A percentile compares a stretch with the other conserved stretches of the same genome.
phyloP scores from a whole-genome alignment of 176 grass and related monocot species.

The Secale cereale region DNA sequence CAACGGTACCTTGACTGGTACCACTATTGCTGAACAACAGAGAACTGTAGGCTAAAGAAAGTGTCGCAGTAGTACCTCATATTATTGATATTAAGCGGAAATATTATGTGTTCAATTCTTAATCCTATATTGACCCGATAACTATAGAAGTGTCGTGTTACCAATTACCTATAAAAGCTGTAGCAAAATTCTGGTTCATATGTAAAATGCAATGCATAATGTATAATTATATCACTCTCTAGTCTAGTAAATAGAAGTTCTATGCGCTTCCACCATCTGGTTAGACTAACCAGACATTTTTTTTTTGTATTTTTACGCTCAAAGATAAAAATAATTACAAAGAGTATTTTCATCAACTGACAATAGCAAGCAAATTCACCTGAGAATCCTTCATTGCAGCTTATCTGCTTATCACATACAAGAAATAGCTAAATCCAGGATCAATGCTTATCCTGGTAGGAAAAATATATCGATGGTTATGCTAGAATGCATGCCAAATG shows the following conservation, averaged over 20 bases:
- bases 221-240: background rate
- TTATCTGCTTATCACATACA: slow-evolving; percentile 35
- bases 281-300: background rate
- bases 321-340: background rate
- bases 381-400: slow-evolving; percentile 63
- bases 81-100: background rate
- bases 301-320: background rate
- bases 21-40: no score
- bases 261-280: background rate
- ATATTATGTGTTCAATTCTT: background rate
- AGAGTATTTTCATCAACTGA: background rate
- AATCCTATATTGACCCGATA: background rate
- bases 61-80: no score
- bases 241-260: background rate
- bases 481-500: background rate
- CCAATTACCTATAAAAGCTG: background rate
- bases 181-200: background rate
- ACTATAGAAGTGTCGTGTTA: background rate
- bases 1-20: no score
- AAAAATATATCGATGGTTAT: slow-evolving; percentile 14
- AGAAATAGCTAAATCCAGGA: background rate
- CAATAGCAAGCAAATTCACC: slow-evolving; percentile 25
- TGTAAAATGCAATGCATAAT: slow-evolving; percentile 8
- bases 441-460: slow-evolving; percentile 18
- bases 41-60: no score